Base-by-base conservation (phyloP, 352 stramenopile species). In the Phytophthora pini region DNA sequence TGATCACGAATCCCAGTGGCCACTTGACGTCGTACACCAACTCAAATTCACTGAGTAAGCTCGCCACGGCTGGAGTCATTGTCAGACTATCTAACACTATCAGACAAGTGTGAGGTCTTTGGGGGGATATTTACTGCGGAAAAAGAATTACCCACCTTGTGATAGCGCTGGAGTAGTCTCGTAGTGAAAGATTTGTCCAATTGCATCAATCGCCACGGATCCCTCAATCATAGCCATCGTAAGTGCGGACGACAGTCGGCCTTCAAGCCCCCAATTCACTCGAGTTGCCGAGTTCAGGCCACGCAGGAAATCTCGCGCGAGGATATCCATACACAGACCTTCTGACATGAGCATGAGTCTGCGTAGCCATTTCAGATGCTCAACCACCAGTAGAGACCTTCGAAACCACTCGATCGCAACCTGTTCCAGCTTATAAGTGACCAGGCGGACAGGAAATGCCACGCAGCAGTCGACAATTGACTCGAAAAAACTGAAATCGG, bases 331-430 rank as follows among this genome's bases (percentile, higher is more conserved):
- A 38, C 81, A 91, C 7, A 92, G 64, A 2, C 83, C 83, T 69
- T 91, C 83, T 17, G 74, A 79, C 83, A 92, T 92, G 15, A 92
- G 71, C 76, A 87, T 77, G 17, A 94, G 65, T 15, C 76, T 86
- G 15, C 79, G 78, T 15, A 92, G 54, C 83, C 83, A 91, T 26
- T 68, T 44, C 10, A 91, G 61, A 46, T 94, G 82, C 22, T 70
- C 55, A 47, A 82, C 56, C 15, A 92, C 13, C 3, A 77, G 45
- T 5, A 90, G 55, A 2, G 80, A 75, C 2, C 65, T 56, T 13
- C 77, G 56, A 58, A 90, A 79, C 24, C 77, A 76, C 15, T 70
- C 50, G 12, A 90, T 45, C 0, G 80, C 78, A 29, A 86, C 56
- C 4, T 70, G 52, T 26, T 94, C 80, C 6, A 92, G 67, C 10